phyloP scores from a whole-genome alignment of 441 rosid genomes.

The Adansonia gregorii region DNA sequence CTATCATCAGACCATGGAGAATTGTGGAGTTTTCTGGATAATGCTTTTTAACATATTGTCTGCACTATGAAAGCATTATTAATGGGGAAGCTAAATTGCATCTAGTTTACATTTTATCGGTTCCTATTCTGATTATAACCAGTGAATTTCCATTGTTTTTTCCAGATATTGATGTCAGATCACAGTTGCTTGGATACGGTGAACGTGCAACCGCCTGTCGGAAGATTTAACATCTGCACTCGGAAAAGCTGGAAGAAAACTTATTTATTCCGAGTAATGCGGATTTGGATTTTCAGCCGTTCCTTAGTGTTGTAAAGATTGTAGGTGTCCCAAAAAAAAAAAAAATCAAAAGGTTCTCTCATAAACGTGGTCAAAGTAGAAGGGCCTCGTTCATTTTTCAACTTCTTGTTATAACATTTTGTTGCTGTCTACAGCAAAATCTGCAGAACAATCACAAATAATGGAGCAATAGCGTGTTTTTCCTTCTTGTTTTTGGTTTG shows the following conservation, averaged over 20 bases:
- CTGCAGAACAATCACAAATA: slow-evolving; percentile 6
- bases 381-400: slow-evolving; percentile 10
- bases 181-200: neutral
- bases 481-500: neutral
- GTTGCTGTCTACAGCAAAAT: slow-evolving; percentile 15
- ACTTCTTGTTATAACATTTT: slow-evolving; percentile 18
- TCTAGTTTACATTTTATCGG: neutral
- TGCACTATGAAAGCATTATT: neutral
- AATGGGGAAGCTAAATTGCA: neutral
- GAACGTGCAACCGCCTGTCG: neutral
- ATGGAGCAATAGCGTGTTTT: neutral
- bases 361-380: neutral
- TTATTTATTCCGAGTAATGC: slow-evolving; percentile 2
- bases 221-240: neutral
- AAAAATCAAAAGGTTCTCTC: slow-evolving; percentile 14
- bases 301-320: slow-evolving; percentile 32
- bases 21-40: neutral
- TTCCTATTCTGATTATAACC: neutral
- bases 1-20: neutral
- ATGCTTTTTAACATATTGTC: neutral
- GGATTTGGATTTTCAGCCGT: neutral
- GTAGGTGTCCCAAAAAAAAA: slow-evolving; percentile 9
- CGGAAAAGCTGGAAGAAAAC: neutral
- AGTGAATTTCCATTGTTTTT: neutral
- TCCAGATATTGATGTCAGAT: slow-evolving; percentile 11